Evolutionary conservation across 1,284 basidiomycete species (phyloP).

Genomic region (Puccinia hordei): DNA sequence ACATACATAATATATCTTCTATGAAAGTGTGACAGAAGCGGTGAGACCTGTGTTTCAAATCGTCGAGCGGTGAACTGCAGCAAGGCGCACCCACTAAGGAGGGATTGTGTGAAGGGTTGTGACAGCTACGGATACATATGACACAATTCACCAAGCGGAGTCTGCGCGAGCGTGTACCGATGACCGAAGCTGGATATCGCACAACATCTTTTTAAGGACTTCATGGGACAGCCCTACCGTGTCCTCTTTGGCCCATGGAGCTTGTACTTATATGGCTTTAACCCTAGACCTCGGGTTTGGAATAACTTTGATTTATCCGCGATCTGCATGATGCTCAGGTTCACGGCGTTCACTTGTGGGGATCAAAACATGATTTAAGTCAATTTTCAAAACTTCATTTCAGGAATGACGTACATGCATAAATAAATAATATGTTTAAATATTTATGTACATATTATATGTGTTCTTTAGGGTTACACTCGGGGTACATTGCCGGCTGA

Average conservation of each 20-base stretch:
- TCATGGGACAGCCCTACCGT: no score
- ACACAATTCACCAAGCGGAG: constrained; percentile 5
- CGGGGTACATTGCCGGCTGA: no score
- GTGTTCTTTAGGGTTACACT: no score
- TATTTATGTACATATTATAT: no score
- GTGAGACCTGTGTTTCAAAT: not conserved
- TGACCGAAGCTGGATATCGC: not conserved
- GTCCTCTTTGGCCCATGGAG: not conserved
- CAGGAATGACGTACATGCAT: no score
- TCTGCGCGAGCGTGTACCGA: not conserved
- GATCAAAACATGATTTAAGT: not conserved
- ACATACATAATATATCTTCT: not conserved
- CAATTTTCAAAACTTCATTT: not conserved
- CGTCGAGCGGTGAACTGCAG: not conserved
- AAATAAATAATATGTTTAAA: no score
- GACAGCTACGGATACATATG: not conserved
- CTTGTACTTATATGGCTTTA: not conserved
- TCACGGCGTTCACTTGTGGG: not conserved
- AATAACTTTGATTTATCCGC: not conserved
- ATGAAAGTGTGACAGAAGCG: not conserved
- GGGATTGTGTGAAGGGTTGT: not conserved
- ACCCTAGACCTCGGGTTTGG: not conserved
- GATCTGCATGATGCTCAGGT: not conserved
- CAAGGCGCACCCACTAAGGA: not conserved
- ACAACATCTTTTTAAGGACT: not conserved